Percentiles rank a stretch among this genome's conserved stretches.
phyloP scores from a whole-genome alignment of 2,329 filamentous ascomycete genomes.

The Colletotrichum sp. region DNA sequence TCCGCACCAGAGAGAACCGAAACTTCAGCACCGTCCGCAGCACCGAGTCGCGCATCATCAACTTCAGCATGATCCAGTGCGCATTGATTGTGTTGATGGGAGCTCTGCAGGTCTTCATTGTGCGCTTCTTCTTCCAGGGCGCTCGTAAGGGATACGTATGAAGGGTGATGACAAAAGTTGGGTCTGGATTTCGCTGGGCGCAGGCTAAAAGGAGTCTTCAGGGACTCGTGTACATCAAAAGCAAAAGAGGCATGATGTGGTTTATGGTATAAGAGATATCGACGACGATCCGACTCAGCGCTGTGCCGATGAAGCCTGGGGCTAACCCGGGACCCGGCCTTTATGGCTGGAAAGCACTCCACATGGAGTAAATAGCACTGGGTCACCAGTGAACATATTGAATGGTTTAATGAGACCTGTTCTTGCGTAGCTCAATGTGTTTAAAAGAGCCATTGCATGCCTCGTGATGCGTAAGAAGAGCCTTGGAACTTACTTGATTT shows the following conservation, averaged over 20 bases:
- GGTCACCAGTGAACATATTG: background rate
- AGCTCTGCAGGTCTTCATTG: constrained; percentile 93
- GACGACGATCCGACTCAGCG: constrained; percentile 13
- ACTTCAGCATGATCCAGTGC: constrained; percentile 94
- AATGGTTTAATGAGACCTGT: constrained; percentile 1
- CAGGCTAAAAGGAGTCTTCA: constrained; percentile 5
- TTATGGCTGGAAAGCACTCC: background rate
- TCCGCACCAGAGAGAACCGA: constrained; percentile 96
- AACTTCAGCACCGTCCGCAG: constrained; percentile 98
- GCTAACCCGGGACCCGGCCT: background rate
- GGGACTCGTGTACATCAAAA: constrained; percentile 20
- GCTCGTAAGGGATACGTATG: constrained; percentile 73
- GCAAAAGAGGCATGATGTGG: constrained; percentile 17
- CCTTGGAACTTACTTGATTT: background rate
- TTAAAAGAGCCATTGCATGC: background rate
- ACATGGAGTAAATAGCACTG: background rate
- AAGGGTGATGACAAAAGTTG: constrained; percentile 30
- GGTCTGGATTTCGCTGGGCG: constrained; percentile 11
- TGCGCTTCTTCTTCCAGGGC: constrained; percentile 96
- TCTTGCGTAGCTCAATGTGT: background rate
- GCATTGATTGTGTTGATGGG: constrained; percentile 95
- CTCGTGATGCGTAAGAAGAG: background rate
- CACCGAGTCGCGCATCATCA: constrained; percentile 95
- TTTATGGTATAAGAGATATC: constrained; percentile 16
- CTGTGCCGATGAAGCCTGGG: background rate